Base-by-base conservation (phyloP, 1,284 basidiomycete genomes). In the Trametes polyzona region DNA sequence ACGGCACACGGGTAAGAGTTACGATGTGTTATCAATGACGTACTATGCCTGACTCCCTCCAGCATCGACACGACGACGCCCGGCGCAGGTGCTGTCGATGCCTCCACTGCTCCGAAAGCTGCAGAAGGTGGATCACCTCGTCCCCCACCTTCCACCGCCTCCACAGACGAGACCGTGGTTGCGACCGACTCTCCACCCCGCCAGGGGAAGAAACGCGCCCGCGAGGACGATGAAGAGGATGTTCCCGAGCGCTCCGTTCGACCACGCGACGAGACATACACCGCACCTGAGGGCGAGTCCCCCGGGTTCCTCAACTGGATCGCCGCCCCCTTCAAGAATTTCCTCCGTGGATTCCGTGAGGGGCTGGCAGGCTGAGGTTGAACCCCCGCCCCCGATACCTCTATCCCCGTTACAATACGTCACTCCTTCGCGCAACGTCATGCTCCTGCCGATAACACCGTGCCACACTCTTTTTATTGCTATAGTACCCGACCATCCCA, bases 281-380 rank as follows among this genome's bases (percentile, higher is more conserved):
- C 71, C 43, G 73, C 78, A 0, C 73, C 78, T 3, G 65, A 74
- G 56, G 73, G 72, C 48, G 79, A 82, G 24, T 66, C 74, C 10
- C 78, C 81, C 9, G 74, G 74, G 39, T 63, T 77, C 39, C 65
- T 83, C 53, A 80, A 79, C 39, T 86, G 83, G 86, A 75, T 88
- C 60, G 70, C 83, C 63, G 72, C 80, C 39, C 87, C 86, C 3
- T 75, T 88, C 70, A 79, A 80, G 68, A 81, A 80, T 17, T 88
- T 88, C 69, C 74, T 84, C 53, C 76, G 78, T 61, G 87, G 86
- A 12, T 87, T 88, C 73, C 80, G 79, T 64, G 83, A 85, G 70
- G 84, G 84, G 55, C 66, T 85, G 65, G 67, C 66, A 50, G 55
- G 59, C 23, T 58, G 53, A 59, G 47, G 21, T 30, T 27, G 47